A percentile compares a stretch with the other conserved stretches of the same genome.
phyloP scores from a whole-genome alignment of 1,284 basidiomycete genomes.

The Calocybe gambosa region DNA sequence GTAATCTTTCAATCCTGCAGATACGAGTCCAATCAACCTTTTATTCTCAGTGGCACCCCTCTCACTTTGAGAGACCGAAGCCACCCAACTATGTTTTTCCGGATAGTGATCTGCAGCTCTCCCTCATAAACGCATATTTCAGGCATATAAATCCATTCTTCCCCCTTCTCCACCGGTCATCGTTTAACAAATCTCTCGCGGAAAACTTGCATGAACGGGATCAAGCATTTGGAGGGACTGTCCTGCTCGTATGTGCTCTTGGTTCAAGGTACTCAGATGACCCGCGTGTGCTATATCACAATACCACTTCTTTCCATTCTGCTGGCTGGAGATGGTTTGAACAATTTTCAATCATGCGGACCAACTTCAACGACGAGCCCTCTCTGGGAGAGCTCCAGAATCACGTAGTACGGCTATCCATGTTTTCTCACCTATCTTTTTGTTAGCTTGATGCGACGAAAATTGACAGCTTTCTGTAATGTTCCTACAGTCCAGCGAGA shows the following conservation, averaged over 20 bases:
- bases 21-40: background rate
- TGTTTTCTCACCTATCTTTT: conserved; percentile 4
- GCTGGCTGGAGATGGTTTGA: conserved; percentile 74
- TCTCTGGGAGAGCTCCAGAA: conserved; percentile 67
- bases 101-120: conserved; percentile 50
- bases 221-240: conserved; percentile 58
- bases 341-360: conserved; percentile 54
- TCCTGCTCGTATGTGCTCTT: conserved; percentile 72
- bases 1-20: conserved; percentile 8
- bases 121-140: conserved; percentile 71
- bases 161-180: conserved; percentile 75
- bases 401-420: conserved; percentile 32
- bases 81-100: conserved; percentile 41
- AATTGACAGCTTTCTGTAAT: conserved; percentile 29
- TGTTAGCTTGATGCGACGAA: conserved; percentile 10
- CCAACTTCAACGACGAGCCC: conserved; percentile 51
- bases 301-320: conserved; percentile 44
- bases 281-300: conserved; percentile 51
- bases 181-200: conserved; percentile 60
- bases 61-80: conserved; percentile 7
- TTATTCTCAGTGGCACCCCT: conserved; percentile 14
- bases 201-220: conserved; percentile 55
- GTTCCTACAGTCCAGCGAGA: conserved; percentile 28
- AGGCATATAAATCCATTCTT: conserved; percentile 49
- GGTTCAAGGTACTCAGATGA: conserved; percentile 69